Evolutionary conservation across 176 grass and related monocot species (phyloP).

Genomic region (Elymus sibiricus): DNA sequence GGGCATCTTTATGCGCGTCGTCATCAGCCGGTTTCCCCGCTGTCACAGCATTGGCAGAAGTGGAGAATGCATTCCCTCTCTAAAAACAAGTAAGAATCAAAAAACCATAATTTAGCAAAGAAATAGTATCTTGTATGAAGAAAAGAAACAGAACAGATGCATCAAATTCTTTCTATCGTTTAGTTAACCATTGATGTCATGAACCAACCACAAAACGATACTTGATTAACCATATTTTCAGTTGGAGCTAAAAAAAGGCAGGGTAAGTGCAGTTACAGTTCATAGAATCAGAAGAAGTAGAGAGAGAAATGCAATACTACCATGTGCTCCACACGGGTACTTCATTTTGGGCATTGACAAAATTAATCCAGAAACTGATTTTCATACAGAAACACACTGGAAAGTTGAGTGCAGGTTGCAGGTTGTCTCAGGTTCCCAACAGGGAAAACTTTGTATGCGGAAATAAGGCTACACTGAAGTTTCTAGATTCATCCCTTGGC

Average conservation of each 20-base stretch:
- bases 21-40: conserved; percentile 36
- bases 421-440: neutral
- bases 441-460: neutral
- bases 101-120: conserved; percentile 4
- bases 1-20: conserved; percentile 43
- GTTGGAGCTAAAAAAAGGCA: neutral
- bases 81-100: conserved; percentile 26
- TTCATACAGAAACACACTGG: neutral
- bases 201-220: neutral
- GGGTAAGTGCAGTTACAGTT: neutral
- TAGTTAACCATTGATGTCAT: neutral
- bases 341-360: neutral
- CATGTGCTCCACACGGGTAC: neutral
- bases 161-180: neutral
- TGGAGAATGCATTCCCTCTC: conserved; percentile 65
- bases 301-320: neutral
- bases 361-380: neutral
- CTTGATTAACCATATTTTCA: neutral
- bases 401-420: neutral
- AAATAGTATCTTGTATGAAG: neutral
- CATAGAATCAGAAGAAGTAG: neutral
- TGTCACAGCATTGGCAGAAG: conserved; percentile 50
- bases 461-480: neutral
- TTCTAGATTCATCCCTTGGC: neutral
- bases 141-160: neutral